Base-by-base conservation (phyloP, 129 eudicot genomes). In the Silybum marianum region DNA sequence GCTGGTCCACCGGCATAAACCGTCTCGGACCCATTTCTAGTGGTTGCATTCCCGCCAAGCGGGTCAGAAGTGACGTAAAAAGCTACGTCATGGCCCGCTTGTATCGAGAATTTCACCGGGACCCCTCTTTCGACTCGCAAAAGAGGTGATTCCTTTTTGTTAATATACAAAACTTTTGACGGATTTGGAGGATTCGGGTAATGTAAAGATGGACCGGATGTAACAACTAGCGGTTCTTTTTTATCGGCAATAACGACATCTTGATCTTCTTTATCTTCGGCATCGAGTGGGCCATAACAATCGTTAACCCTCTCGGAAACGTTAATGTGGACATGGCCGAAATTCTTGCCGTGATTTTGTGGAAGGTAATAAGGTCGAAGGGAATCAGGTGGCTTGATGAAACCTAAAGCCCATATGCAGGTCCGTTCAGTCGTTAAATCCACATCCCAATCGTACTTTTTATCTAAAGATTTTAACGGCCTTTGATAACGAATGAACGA, bases 101-200 rank as follows among this genome's bases (percentile, higher is more conserved):
- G 99, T 23, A 95, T 90, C 0, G 98, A 92, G 78, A 95, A 95
- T 70, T 84, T 91, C 77, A 95, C 97, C 1, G 89, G 85, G 44
- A 92, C 99, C 38, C 99, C 99, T 73, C 99, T 89, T 81, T 95
- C 99, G 44, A 95, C 99, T 39, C 92, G 81, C 58, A 95, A 85
- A 19, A 95, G 86, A 0, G 99, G 99, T 63, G 99, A 90, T 82
- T 95, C 97, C 77, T 95, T 95, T 89, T 91, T 95, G 90, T 95
- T 92, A 30, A 95, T 90, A 79, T 88, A 95, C 71, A 95, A 81
- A 86, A 95, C 92, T 78, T 95, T 95, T 7, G 97, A 78, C 11
- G 99, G 99, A 72, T 92, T 95, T 10, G 99, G 99, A 13, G 99
- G 99, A 73, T 95, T 92, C 0, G 98, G 99, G 85, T 92, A 92